Percentiles rank a stretch among this genome's conserved stretches.
Conservation (phyloP, 768 basidiomycete species). For the Coprinopsis strossmayeri region DNA sequence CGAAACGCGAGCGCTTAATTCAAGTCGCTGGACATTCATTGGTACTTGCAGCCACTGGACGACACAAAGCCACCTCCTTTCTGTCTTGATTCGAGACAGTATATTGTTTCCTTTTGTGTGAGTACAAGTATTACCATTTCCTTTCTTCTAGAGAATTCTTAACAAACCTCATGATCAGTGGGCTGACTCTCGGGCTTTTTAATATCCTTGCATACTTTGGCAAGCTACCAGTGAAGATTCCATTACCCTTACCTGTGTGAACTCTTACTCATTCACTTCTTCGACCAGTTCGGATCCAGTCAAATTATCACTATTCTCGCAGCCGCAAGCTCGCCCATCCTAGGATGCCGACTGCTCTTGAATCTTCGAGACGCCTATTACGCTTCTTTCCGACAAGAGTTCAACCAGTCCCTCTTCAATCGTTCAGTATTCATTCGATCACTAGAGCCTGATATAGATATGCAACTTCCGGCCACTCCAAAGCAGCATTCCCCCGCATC, state of each 20-base stretch:
- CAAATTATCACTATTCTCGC: neutral
- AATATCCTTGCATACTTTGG: neutral
- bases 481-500: neutral
- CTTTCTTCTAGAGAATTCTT: neutral
- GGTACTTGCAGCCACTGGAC: neutral
- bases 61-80: neutral
- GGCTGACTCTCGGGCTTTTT: neutral
- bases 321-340: neutral
- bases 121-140: neutral
- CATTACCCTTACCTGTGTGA: neutral
- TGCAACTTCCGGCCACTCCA: neutral
- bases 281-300: neutral
- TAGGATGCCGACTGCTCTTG: constrained; percentile 10
- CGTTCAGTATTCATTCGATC: neutral
- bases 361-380: constrained; percentile 13
- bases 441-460: neutral
- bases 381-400: constrained; percentile 5
- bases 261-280: neutral
- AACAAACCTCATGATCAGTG: neutral
- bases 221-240: constrained; percentile 1
- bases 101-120: constrained; percentile 8
- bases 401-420: neutral
- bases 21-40: neutral
- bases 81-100: constrained; percentile 5
- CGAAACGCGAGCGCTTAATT: neutral